Base-by-base conservation (phyloP, 116 monocot genomes). In the Zostera marina region DNA sequence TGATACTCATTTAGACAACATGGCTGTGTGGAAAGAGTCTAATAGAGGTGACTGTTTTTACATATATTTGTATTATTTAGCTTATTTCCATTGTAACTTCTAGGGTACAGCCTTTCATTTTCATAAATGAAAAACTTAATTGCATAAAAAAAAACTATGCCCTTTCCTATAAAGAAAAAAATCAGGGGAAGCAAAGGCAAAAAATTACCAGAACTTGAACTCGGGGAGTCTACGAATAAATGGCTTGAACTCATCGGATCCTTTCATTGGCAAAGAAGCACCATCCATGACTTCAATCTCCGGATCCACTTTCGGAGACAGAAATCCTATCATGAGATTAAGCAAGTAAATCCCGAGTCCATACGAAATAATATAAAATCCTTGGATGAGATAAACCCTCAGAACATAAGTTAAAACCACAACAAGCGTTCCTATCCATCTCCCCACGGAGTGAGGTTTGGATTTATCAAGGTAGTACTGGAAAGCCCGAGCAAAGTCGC, bases 381-480 rank as follows among this genome's bases (percentile, higher is more conserved):
- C 87, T 58, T 79, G 72, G 16, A 76, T 25, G 40, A 77, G 16
- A 64, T 63, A 70, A 10, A 81, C 81, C 53, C 81, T 70, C 14
- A 77, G 32, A 7, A 47, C 59, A 69, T 81, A 89, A 24, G 73
- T 16, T 21, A 68, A 7, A 44, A 72, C 80, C 2, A 84, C 54
- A 16, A 51, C 59, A 22, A 39, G 75, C 43, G 77, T 64, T 21
- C 58, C 81, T 41, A 72, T 10, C 91, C 91, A 91, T 56, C 91
- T 78, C 63, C 74, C 64, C 38, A 59, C 56, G 10, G 77, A 71
- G 53, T 67, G 68, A 56, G 76, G 85, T n/a, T 71, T 81, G 19
- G 82, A 61, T 48, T 68, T 70, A 76, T 91, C 91, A 52, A 91
- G 91, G 39, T 72, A 66, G 79, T 85, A 63, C 81, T 91, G 91